Base-by-base conservation (phyloP, 2,329 filamentous ascomycete species). In the Juglanconis oblonga region DNA sequence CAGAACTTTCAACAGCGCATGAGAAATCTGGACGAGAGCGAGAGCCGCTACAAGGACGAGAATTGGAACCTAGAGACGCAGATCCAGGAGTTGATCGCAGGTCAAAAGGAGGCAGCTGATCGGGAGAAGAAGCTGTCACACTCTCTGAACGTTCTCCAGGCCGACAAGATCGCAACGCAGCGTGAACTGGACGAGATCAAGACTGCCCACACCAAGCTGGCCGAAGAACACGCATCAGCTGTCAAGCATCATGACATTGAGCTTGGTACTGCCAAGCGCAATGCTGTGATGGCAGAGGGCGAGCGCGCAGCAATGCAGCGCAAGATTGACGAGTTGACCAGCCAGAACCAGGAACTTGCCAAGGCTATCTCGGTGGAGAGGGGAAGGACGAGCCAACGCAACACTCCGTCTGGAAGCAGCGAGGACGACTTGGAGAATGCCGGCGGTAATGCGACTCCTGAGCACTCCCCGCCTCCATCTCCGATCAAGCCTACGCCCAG, bases 51-150 rank as follows among this genome's bases (percentile, higher is more conserved):
- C 78, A 98, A 97, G 76, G 95, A 99, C 70, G 95, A 98, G 74
- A 99, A 98, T 72, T 99, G 95, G 95, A 94, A 90, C 64, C 82
- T 99, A 42, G 95, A 99, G 74, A 96, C 93, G 0, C 91, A 92
- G 68, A 83, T 96, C 29, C 95, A 97, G 68, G 93, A 98, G 64
- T 80, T 94, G 47, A 82, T 90, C 55, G 83, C 88, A 7, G 81
- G 85, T 14, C 84, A 89, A 64, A 91, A 88, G 70, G 91, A 96
- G 51, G 84, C 90, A 1, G 80, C 87, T 13, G 92, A 95, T 70
- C 89, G 89, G 62, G 92, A 97, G 73, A 90, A 92, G 73, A 90
- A 90, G 71, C 81, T 97, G 45, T 87, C 83, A 13, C 89, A 92
- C 68, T 83, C 81, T 52, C 79, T 99, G 54, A 90, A 87, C 61